phyloP scores from a whole-genome alignment of 1,139 yeast species.

The Kodamaea sp. region DNA sequence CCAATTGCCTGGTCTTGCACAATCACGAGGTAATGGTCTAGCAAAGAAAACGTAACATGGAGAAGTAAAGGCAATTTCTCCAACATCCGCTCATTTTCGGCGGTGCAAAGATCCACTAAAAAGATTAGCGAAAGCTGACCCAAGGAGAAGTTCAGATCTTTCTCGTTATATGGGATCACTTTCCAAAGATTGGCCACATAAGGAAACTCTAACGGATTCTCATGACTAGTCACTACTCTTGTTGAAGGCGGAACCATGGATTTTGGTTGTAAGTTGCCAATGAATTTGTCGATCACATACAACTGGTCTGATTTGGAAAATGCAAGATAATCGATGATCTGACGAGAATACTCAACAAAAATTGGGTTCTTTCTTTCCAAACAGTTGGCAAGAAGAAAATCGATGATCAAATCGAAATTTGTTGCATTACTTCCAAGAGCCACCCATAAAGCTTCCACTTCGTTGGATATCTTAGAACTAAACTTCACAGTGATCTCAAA shows the following conservation, averaged over 20 bases:
- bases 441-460: conserved; percentile 93
- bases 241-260: conserved; percentile 78
- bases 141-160: conserved; percentile 77
- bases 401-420: conserved; percentile 72
- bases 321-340: conserved; percentile 74
- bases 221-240: conserved; percentile 6
- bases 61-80: conserved; percentile 69
- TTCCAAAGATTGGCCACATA: conserved; percentile 73
- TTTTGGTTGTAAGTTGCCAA: conserved; percentile 75
- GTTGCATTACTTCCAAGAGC: conserved; percentile 73
- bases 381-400: conserved; percentile 68
- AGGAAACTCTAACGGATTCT: conserved; percentile 35
- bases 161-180: conserved; percentile 58
- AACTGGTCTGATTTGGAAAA: conserved; percentile 58
- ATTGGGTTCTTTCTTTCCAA: conserved; percentile 68
- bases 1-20: conserved; percentile 86
- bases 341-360: conserved; percentile 79
- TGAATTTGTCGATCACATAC: conserved; percentile 61
- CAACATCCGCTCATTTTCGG: conserved; percentile 57
- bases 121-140: conserved; percentile 88
- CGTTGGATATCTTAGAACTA: conserved; percentile 73
- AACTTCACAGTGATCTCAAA: conserved; percentile 83
- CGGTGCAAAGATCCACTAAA: conserved; percentile 74
- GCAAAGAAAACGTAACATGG: conserved; percentile 76
- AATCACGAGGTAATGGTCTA: conserved; percentile 83